Evolutionary conservation across 2,329 filamentous ascomycete genomes (phyloP).

Genomic region (Scedosporium apiospermum): DNA sequence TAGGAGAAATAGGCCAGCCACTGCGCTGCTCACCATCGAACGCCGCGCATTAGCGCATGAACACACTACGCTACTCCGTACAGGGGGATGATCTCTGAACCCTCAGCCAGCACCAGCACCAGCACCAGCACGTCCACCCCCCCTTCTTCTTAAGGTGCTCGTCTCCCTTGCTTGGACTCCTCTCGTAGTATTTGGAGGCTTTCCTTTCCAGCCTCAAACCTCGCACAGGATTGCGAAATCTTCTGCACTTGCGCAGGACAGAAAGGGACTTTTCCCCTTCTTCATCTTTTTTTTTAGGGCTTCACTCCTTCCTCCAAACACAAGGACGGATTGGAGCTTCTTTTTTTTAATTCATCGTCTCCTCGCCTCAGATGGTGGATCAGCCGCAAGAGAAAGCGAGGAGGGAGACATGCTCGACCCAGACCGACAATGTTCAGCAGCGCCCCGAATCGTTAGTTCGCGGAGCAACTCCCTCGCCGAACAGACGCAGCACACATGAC

Average conservation of each 20-base stretch:
- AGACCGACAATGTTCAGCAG: background rate
- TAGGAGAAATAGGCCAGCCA: background rate
- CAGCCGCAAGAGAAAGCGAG: background rate
- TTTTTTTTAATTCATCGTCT: background rate
- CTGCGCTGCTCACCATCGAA: conserved; percentile 2
- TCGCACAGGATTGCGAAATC: no score
- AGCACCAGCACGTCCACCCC: background rate
- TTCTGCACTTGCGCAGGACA: no score
- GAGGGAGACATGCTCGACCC: background rate
- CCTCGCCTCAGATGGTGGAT: background rate
- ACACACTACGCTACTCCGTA: background rate
- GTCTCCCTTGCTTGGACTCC: no score
- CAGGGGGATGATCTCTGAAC: background rate
- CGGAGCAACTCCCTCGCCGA: background rate
- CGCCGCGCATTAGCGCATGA: conserved; percentile 2
- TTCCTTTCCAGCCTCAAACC: no score
- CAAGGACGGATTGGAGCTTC: background rate
- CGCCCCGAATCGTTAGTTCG: background rate
- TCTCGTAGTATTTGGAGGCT: no score
- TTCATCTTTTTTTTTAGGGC: no score
- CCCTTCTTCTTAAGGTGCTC: no score
- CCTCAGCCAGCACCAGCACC: background rate
- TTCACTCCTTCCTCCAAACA: background rate
- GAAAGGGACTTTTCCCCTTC: no score
- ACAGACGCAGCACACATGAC: background rate